These are phyloP conservation scores for Fraxinus americana DNA, from an alignment of 257 asterid genomes.

Conservation along the genomic window DNA sequence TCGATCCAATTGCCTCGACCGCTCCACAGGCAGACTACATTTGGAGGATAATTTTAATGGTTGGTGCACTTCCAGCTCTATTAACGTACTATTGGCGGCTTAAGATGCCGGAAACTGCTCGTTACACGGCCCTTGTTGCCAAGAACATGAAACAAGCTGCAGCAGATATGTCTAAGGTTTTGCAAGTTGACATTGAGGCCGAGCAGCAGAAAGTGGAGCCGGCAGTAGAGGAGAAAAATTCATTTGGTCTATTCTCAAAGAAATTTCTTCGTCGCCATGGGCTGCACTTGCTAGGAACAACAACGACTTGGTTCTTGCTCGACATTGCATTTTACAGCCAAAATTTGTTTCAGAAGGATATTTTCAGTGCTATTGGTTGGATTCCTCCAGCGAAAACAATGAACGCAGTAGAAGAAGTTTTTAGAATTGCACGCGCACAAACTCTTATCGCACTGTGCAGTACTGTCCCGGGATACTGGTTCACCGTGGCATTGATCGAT, in stretches of 20 bases:
- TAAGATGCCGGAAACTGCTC: constrained; percentile 73
- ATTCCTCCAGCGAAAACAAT: constrained; percentile 57
- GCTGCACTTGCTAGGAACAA: constrained; percentile 61
- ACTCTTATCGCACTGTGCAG: constrained; percentile 61
- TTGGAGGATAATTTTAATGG: constrained; percentile 65
- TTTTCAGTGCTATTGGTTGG: constrained; percentile 65
- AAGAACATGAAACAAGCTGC: constrained; percentile 54
- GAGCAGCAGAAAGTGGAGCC: constrained; percentile 27
- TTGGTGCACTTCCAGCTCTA: constrained; percentile 55
- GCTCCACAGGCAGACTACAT: constrained; percentile 54
- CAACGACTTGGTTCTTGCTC: constrained; percentile 60
- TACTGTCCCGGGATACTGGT: constrained; percentile 73
- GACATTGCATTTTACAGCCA: constrained; percentile 70
- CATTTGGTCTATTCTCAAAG: constrained; percentile 50
- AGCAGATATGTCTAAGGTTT: constrained; percentile 57
- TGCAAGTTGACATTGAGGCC: constrained; percentile 43
- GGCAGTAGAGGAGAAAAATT: background rate
- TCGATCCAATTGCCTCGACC: constrained; percentile 49
- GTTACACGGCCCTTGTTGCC: constrained; percentile 68
- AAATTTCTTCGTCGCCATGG: constrained; percentile 54
- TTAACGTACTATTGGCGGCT: constrained; percentile 55
- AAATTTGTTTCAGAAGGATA: constrained; percentile 64
- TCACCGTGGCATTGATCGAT: constrained; percentile 54
- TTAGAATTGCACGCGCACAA: constrained; percentile 56
- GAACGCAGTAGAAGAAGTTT: constrained; percentile 52